Conservation (phyloP, 768 basidiomycete genomes). For the Cyclocybe cylindracea region DNA sequence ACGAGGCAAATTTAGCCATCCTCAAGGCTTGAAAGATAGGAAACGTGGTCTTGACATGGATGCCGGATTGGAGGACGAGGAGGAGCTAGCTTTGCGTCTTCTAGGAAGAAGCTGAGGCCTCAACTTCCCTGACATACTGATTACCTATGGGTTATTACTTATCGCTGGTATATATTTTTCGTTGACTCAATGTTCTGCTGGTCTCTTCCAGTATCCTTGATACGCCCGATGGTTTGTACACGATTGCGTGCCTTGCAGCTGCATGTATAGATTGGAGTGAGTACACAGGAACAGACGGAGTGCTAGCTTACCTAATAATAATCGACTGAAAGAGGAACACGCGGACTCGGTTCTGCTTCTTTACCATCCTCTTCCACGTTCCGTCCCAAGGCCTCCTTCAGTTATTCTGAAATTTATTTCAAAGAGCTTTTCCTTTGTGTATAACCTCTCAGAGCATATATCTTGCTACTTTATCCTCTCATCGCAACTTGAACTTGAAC, state of each 20-base stretch:
- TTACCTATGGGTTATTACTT: too few relatives aligned
- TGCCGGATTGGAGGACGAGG: slow-evolving; percentile 33
- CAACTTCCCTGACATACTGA: too few relatives aligned
- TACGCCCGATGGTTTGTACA: too few relatives aligned
- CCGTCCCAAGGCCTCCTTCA: not conserved
- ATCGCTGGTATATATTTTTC: too few relatives aligned
- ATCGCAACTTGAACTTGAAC: not conserved
- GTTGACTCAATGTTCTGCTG: too few relatives aligned
- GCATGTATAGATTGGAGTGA: too few relatives aligned
- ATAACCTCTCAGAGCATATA: not conserved
- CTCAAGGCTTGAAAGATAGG: slow-evolving; percentile 2
- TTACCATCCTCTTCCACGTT: not conserved
- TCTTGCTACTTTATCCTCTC: not conserved
- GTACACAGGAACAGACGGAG: too few relatives aligned
- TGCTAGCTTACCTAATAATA: too few relatives aligned
- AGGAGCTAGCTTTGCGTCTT: slow-evolving; percentile 63
- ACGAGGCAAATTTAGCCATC: slow-evolving; percentile 15
- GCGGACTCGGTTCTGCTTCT: slow-evolving; percentile 11
- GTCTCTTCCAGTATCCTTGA: too few relatives aligned
- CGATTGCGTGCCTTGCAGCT: too few relatives aligned
- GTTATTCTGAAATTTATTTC: not conserved
- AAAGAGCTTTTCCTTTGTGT: not conserved
- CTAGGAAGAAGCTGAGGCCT: slow-evolving; percentile 26
- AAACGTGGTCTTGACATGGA: slow-evolving; percentile 12
- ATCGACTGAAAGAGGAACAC: slow-evolving; percentile 11